A percentile compares a stretch with the other conserved stretches of the same genome.
Evolutionary conservation across 495 filamentous ascomycete species (phyloP).

Genomic region (Tuber umbilicatum): DNA sequence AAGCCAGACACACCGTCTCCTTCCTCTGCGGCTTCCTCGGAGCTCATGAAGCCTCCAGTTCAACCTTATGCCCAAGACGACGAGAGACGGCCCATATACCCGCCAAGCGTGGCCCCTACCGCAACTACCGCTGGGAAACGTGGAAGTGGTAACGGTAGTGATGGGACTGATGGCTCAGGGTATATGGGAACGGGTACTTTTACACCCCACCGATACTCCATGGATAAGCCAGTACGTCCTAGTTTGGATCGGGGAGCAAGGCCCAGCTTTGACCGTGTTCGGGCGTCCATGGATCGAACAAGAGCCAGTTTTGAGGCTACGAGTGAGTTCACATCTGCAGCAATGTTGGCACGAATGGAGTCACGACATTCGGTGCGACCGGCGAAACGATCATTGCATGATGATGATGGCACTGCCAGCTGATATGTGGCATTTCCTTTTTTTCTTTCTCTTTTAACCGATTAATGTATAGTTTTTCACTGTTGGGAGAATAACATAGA

Average conservation of each 20-base stretch:
- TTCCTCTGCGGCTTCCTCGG: constrained; percentile 54
- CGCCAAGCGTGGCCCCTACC: constrained; percentile 71
- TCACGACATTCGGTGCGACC: constrained; percentile 41
- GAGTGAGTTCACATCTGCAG: constrained; percentile 84
- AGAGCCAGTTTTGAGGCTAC: constrained; percentile 75
- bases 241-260: constrained; percentile 51
- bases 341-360: constrained; percentile 75
- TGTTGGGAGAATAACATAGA: constrained; percentile 20
- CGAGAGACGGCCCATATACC: constrained; percentile 82
- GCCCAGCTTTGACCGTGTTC: constrained; percentile 70
- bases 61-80: constrained; percentile 60
- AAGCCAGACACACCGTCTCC: constrained; percentile 21
- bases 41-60: constrained; percentile 56
- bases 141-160: constrained; percentile 77
- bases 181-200: constrained; percentile 46
- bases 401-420: constrained; percentile 17
- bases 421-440: constrained; percentile 11
- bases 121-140: constrained; percentile 72
- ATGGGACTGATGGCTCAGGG: constrained; percentile 84
- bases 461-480: constrained; percentile 36
- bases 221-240: constrained; percentile 45
- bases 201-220: constrained; percentile 55
- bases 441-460: neutral
- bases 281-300: constrained; percentile 65
- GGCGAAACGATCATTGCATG: constrained; percentile 23